Conservation (phyloP, 352 stramenopile genomes). For the Globisporangium cederbergense region DNA sequence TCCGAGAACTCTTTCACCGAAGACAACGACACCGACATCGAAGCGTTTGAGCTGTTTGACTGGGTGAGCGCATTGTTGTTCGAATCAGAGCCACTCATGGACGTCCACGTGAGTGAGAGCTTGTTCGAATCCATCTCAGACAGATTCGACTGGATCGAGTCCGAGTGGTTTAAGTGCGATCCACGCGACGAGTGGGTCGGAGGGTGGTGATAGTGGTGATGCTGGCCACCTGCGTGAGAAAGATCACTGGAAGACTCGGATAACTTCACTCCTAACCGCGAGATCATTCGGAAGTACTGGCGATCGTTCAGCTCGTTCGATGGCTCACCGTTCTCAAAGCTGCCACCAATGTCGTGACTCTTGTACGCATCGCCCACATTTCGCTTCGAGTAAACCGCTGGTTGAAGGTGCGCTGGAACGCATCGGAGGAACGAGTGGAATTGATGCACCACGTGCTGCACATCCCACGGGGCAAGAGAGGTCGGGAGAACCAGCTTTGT, state of each 20-base stretch:
- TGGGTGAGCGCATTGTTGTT: slow-evolving; percentile 19
- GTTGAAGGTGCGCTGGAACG: slow-evolving; percentile 52
- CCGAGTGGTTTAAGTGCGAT: slow-evolving; percentile 27
- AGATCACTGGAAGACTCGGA: not conserved
- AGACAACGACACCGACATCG: not conserved
- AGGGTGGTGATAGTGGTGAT: slow-evolving; percentile 2
- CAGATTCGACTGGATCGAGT: slow-evolving; percentile 72
- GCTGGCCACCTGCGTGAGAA: not conserved
- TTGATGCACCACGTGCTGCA: slow-evolving; percentile 51
- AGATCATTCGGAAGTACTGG: slow-evolving; percentile 17
- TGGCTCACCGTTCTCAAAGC: not conserved
- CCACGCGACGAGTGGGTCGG: slow-evolving; percentile 1
- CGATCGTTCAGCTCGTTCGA: slow-evolving; percentile 6
- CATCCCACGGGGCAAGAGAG: slow-evolving; percentile 61
- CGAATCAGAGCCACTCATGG: slow-evolving; percentile 36
- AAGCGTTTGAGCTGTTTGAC: slow-evolving; percentile 18
- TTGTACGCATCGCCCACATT: slow-evolving; percentile 25
- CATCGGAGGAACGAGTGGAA: slow-evolving; percentile 48
- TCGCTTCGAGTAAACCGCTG: slow-evolving; percentile 40
- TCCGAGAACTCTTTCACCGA: slow-evolving; percentile 39
- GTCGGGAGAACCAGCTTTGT: slow-evolving; percentile 39
- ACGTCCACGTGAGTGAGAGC: slow-evolving; percentile 31
- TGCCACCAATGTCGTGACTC: not conserved
- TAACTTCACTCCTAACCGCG: slow-evolving; percentile 9
- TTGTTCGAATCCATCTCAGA: slow-evolving; percentile 61